A percentile compares a stretch with the other conserved stretches of the same genome.
Conservation (phyloP, 75 land plant genomes). For the Ceratopteris richardii region DNA sequence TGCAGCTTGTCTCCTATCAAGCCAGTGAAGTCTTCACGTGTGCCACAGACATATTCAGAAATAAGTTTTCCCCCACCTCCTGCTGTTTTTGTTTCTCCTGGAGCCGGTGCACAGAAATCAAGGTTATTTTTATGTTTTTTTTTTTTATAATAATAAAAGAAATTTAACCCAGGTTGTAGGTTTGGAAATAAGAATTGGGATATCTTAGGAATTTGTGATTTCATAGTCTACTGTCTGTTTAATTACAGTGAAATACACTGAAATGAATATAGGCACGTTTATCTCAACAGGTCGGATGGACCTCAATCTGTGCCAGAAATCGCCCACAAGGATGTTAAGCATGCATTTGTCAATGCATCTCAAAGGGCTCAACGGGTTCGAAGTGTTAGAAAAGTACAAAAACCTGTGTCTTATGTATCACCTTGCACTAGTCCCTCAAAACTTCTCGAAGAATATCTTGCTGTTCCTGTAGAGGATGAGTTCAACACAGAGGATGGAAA, state of each 20-base stretch:
- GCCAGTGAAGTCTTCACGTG: slow-evolving; percentile 46
- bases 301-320: background rate
- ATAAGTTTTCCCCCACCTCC: slow-evolving; percentile 58
- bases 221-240: too few species aligned
- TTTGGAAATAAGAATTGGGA: too few species aligned
- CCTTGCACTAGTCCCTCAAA: slow-evolving; percentile 5
- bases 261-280: too few species aligned
- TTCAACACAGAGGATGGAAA: background rate
- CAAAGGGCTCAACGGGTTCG: background rate
- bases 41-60: slow-evolving; percentile 45
- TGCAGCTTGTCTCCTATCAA: slow-evolving; percentile 75
- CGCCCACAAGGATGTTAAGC: background rate
- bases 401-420: background rate
- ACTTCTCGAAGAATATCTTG: background rate
- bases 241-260: too few species aligned
- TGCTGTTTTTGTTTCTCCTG: slow-evolving; percentile 64
- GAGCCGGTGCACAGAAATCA: slow-evolving; percentile 30
- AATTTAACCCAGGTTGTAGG: too few species aligned
- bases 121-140: too few species aligned
- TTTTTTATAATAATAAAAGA: too few species aligned
- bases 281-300: background rate
- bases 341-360: background rate
- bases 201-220: too few species aligned
- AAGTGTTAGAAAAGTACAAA: background rate
- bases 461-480: background rate